These are phyloP conservation scores for Cladosporium halotolerans DNA, from an alignment of 2,329 filamentous ascomycete genomes.

Conservation along the genomic window DNA sequence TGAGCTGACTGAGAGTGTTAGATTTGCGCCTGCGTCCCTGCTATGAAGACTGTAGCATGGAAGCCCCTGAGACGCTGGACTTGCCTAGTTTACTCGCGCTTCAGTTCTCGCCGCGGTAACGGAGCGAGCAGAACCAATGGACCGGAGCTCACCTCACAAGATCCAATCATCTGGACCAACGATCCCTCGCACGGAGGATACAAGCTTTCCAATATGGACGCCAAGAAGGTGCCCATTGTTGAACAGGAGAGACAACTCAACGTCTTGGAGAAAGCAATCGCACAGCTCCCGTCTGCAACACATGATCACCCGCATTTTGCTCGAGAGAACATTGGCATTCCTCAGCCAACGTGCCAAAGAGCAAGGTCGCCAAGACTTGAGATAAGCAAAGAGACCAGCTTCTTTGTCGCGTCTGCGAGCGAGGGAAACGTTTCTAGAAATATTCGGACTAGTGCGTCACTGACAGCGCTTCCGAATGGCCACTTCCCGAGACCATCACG, in stretches of 20 bases:
- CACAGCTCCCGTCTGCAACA: neutral
- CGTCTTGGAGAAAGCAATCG: neutral
- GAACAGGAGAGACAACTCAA: neutral
- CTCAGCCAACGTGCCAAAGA: too few species aligned
- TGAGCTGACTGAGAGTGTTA: slow-evolving; percentile 13
- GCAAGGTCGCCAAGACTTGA: neutral
- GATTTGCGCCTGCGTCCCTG: slow-evolving; percentile 35
- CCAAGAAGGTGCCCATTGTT: neutral
- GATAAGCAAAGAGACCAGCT: slow-evolving; percentile 7
- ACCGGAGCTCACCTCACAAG: slow-evolving; percentile 5
- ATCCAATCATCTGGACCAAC: neutral
- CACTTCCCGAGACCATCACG: too few species aligned
- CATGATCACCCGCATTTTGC: neutral
- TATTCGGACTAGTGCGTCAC: too few species aligned
- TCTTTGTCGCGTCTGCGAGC: neutral
- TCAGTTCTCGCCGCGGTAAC: slow-evolving; percentile 13
- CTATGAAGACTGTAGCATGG: slow-evolving; percentile 30
- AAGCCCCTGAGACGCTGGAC: slow-evolving; percentile 18
- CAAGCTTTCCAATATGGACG: neutral
- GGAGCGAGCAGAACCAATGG: neutral
- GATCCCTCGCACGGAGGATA: neutral
- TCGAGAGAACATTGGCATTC: neutral
- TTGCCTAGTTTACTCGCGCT: slow-evolving; percentile 16
- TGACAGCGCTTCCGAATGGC: too few species aligned
- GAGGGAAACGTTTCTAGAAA: too few species aligned